Evolutionary conservation across 345 rosid genomes (phyloP), one percentile per base, ranked within the genome.

Genomic region (Aethionema arabicum): DNA sequence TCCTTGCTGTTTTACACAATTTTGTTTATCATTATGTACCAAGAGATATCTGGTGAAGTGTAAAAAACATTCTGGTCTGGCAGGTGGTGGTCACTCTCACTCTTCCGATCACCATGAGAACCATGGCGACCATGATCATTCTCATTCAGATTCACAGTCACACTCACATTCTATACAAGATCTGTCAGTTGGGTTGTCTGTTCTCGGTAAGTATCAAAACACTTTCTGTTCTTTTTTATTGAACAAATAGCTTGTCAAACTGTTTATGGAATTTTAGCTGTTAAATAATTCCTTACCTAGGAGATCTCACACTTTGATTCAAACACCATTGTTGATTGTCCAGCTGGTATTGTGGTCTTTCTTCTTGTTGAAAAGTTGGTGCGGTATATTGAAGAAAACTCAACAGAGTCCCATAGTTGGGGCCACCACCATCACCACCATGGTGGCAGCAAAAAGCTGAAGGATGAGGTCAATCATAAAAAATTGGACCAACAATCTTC

Each of bases 261-360:
- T 21, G 27, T 21, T 21, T 21, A 21, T 21, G 27, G 27, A 21
- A 52, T 73, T 37, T 38, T 60, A 49, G 47, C 54, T 56, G 38
- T 21, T 10, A 52, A 55, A 6, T 40, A 56, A 42, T 56, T 75
- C 52, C 50, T 38, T 76, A 53, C 31, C 35, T 69, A 42, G 40
- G 42, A 10, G 39, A 52, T 16, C 3, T 46, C 15, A 43, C 59
- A 49, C 36, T 67, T 67, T 51, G 66, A 43, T 56, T 73, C 47
- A 73, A 69, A 46, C 56, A 45, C 68, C 38, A 63, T 27, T 73
- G 69, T 70, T 77, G 43, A 43, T 49, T 70, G 59, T 77, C 15
- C 84, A 93, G 99, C 90, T 80, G 99, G 99, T 72, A 90, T 93
- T 73, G 92, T 90, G 67, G 77, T 93, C 61, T 93, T 93, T 72